Evolutionary conservation across 345 rosid species (phyloP), one percentile per base, ranked within the genome.

Genomic region (Leavenworthia alabamica): DNA sequence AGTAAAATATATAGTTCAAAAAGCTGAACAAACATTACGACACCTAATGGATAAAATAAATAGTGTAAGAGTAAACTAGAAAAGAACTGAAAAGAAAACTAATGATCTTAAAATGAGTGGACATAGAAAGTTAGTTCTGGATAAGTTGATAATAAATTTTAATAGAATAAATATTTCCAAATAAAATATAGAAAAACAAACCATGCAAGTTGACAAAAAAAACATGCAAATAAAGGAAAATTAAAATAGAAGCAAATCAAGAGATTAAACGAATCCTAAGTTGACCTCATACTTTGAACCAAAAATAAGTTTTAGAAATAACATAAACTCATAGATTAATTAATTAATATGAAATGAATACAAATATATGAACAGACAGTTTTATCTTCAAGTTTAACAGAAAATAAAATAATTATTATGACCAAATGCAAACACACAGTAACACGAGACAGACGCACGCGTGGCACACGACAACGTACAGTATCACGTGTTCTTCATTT

Each of bases 391-490:
- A 16, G 19, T 51, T 51, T 16, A 16, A 5, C 13, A 31, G 17
- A 2, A 52, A 33, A 3, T 7, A 54, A 22, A 20, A 22, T 2
- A 54, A 36, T 22, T 6, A 19, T 33, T 6, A 32, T 23, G 1
- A 37, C 17, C 2, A 13, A 32, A 43, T 53, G 45, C 35, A 43
- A 27, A 8, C 40, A 56, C 63, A 56, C 63, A n/a, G 47, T 31
- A 7, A 46, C 8, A 46, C 15, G 40, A 3, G 47, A 44, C 29
- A 45, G 56, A 39, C 36, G 35, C 20, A 45, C 36, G 46, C 20
- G 7, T 7, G 62, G 54, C 62, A 66, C 40, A 66, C 47, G 70
- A 55, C 17, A 35, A 55, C 47, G 56, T 44, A 56, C 15, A 0
- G n/a, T 37, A 2, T 36, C 64, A 56, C 71, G 71, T 46, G 64